These are phyloP conservation scores for Candida pseudofarinosa DNA, from an alignment of 805 yeast species.

Conservation along the genomic window DNA sequence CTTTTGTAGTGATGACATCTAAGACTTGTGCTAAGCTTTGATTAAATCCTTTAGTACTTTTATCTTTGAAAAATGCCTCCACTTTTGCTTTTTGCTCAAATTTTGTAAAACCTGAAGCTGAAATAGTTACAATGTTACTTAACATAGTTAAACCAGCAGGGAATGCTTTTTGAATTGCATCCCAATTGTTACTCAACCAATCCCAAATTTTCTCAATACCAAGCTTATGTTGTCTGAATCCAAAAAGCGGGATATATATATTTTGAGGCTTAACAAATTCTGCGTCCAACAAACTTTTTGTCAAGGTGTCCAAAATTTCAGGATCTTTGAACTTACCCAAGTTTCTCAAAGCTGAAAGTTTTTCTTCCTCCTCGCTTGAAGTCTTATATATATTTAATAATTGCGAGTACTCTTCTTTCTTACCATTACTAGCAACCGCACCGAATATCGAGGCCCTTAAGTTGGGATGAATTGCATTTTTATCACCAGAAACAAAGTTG, in stretches of 20 bases:
- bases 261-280: constrained; percentile 67
- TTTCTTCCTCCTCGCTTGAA: constrained; percentile 63
- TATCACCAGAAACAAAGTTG: constrained; percentile 57
- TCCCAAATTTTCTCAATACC: constrained; percentile 71
- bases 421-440: constrained; percentile 65
- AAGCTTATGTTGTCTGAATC: constrained; percentile 55
- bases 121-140: constrained; percentile 63
- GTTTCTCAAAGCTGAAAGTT: constrained; percentile 62
- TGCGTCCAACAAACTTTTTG: constrained; percentile 49
- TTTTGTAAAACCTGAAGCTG: constrained; percentile 60
- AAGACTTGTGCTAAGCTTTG: constrained; percentile 62
- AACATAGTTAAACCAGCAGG: constrained; percentile 83
- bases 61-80: constrained; percentile 46
- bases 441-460: constrained; percentile 62
- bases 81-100: constrained; percentile 49
- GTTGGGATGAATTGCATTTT: constrained; percentile 69
- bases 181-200: constrained; percentile 78
- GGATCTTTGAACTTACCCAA: constrained; percentile 61
- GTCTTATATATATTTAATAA: constrained; percentile 56
- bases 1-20: constrained; percentile 55
- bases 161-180: constrained; percentile 54
- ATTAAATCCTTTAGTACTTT: constrained; percentile 60
- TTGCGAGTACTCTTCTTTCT: constrained; percentile 57
- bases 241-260: constrained; percentile 71
- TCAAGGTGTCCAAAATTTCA: constrained; percentile 51